Evolutionary conservation across 768 basidiomycete genomes (phyloP), one percentile per base, ranked within the genome.

Genomic region (Auriscalpium vulgare): DNA sequence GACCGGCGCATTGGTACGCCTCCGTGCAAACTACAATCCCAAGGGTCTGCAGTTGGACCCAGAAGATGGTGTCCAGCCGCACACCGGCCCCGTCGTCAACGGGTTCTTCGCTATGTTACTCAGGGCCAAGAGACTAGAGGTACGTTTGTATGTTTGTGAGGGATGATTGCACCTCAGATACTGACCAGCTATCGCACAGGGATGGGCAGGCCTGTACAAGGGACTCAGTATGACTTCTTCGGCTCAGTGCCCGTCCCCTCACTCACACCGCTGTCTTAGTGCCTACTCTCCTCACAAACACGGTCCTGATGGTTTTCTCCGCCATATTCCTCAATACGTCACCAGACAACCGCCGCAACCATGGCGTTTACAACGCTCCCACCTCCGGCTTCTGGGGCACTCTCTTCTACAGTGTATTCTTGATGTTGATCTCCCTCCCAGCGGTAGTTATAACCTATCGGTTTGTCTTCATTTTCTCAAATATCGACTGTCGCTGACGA

Each of bases 11-110:
- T 74, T 91, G 10, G 84, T 91, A 8, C 78, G 89, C 48, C 83
- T 88, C 67, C 78, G 91, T 69, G 88, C 87, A 35, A 90, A 92
- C 66, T 92, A 88, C 73, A 89, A 88, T 65, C 91, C 91, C 2
- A 88, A 87, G 68, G 88, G 86, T 37, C 81, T 93, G 43, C 87
- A 85, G 52, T 76, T 92, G 43, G 90, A 91, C 68, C 72, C 78
- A 35, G 88, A 90, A 65, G 88, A 86, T 36, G 83, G 78, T 48
- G 85, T 81, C n/a, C 78, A 84, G 67, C 81, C 88, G 0, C 82
- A 89, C 63, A 85, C 87, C 5, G 73, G 75, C 6, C 91, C 90
- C 56, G 78, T 88, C n/a, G 77, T 92, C 54, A 80, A 79, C 14
- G 82, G 85, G 4, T 90, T 84, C 71, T 79, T 89, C 61, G 81